Base-by-base conservation (phyloP, 306 rosid genomes). In the Malus sylvestris region DNA sequence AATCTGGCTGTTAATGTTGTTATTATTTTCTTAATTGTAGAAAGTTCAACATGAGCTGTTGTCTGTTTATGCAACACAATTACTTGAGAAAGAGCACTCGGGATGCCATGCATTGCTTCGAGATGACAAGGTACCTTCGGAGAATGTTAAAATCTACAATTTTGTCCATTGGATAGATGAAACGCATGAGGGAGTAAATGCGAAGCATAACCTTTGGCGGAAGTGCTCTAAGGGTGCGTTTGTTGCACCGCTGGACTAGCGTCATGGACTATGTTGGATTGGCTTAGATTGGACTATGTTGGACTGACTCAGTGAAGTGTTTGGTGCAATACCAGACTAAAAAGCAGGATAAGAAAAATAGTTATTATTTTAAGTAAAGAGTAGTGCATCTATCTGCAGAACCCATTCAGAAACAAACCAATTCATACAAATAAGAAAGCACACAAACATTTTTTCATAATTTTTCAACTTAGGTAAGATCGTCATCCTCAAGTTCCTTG, bases 401-500 rank as follows among this genome's bases (percentile, higher is more conserved):
- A 49, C 19, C 66, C 33, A 25, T 25, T 60, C 2, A 63, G 23
- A 63, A 63, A 38, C 68, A 3, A 60, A 60, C 8, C 22, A 15
- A 63, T 63, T 63, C 72, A 79, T 86, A 78, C 85, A 72, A 72
- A 67, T 78, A 73, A 29, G 52, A 84, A 60, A 49, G 76, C 83
- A 63, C 79, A 46, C 42, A 60, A 55, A 22, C 5, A n/a, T 53
- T 35, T 65, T 3, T 40, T 40, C 8, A 66, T 71, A 20, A 72
- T 51, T 64, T 77, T 67, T 44, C 22, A 25, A 78, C 62, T 91
- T 62, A 92, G 45, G 99, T 92, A 51, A 92, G 97, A 79, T 92
- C 97, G 63, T 92, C 96, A 68, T 96, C 98, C 91, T 95, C 99
- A 14, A 89, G 88, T 80, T 95, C 99, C 81, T 88, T 96, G 76